A percentile compares a stretch with the other conserved stretches of the same genome.
Evolutionary conservation across 345 rosid genomes (phyloP).

Genomic region (Eucalyptus cloeziana): DNA sequence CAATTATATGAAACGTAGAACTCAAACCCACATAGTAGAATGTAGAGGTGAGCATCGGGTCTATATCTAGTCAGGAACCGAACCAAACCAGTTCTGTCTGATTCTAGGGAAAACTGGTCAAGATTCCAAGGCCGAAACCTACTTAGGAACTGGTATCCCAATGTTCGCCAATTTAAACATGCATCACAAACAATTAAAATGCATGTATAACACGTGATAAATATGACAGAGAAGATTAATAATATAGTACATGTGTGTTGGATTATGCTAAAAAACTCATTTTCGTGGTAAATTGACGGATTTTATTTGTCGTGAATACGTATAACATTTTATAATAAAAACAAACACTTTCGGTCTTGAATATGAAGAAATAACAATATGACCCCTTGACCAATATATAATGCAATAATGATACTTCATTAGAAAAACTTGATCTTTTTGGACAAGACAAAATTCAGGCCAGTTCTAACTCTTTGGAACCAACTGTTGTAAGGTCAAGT

Average conservation of each 20-base stretch:
- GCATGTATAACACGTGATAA: neutral
- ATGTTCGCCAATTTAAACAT: neutral
- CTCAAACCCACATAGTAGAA: neutral
- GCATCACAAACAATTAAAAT: neutral
- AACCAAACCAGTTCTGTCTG: rapidly evolving
- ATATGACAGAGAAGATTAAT: neutral
- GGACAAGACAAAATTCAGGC: neutral
- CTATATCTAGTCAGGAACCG: rapidly evolving
- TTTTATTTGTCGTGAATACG: neutral
- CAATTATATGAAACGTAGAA: neutral
- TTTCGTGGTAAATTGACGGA: neutral
- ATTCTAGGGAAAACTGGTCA: neutral
- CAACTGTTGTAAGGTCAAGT: rapidly evolving
- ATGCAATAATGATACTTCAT: rapidly evolving
- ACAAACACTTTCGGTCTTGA: neutral
- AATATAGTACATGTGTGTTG: rapidly evolving
- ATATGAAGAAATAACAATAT: neutral
- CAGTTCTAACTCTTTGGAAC: neutral
- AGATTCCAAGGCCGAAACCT: neutral
- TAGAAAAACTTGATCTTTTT: rapidly evolving
- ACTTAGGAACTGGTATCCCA: neutral
- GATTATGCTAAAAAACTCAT: neutral
- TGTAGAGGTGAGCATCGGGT: neutral
- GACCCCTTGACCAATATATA: neutral
- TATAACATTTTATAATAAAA: neutral